Conservation (phyloP, 169 alveolate species). For the Plasmodium reichenowi region DNA sequence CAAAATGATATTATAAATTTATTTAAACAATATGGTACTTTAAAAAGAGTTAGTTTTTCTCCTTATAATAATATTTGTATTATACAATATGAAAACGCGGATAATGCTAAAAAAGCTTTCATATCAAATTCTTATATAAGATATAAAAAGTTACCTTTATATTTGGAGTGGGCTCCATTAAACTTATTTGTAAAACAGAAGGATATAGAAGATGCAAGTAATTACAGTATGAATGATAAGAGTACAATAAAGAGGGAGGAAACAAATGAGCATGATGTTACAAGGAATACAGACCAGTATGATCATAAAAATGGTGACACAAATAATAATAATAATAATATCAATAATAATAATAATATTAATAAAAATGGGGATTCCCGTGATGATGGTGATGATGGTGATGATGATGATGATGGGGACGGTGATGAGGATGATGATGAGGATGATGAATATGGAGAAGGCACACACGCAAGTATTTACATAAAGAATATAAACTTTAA, state of each 20-base stretch:
- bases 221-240: neutral
- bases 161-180: constrained; percentile 95
- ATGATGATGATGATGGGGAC: neutral
- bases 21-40: constrained; percentile 89
- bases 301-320: constrained; percentile 2
- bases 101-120: constrained; percentile 91
- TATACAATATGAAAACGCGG: constrained; percentile 88
- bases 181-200: constrained; percentile 66
- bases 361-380: constrained; percentile 6
- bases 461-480: constrained; percentile 87
- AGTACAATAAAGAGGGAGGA: too few relatives aligned
- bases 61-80: constrained; percentile 93
- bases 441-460: constrained; percentile 71
- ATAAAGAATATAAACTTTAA: constrained; percentile 92
- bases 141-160: constrained; percentile 90
- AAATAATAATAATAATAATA: constrained; percentile 8
- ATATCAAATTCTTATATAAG: constrained; percentile 89
- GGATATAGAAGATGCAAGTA: neutral
- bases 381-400: neutral
- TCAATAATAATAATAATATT: constrained; percentile 20
- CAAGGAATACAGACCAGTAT: too few relatives aligned
- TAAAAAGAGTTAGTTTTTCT: constrained; percentile 87
- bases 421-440: constrained; percentile 6
- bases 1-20: constrained; percentile 87
- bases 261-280: too few relatives aligned